phyloP scores from a whole-genome alignment of 305 asterid species.

The Fraxinus sp. region DNA sequence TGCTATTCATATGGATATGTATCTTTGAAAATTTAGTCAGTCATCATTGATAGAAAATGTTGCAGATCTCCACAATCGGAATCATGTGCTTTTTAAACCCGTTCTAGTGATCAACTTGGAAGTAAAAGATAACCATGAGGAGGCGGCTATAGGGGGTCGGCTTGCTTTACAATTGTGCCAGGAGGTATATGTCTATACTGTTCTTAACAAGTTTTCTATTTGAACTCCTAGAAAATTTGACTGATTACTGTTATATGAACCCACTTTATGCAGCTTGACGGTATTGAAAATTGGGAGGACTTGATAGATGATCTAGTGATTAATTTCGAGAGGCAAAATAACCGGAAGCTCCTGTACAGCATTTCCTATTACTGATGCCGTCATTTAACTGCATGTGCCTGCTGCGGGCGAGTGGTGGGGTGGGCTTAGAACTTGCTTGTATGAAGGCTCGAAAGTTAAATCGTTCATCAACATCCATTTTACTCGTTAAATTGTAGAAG shows the following conservation, averaged over 20 bases:
- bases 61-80: conserved; percentile 85
- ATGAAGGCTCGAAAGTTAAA: not conserved
- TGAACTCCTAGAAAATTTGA: not conserved
- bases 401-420: not conserved
- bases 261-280: conserved; percentile 40
- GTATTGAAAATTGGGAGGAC: conserved; percentile 53
- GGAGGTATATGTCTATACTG: conserved; percentile 46
- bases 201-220: not conserved
- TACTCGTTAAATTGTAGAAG: not conserved
- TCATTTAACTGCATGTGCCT: not conserved
- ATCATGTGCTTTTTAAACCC: conserved; percentile 70
- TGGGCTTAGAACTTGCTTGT: not conserved
- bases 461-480: not conserved
- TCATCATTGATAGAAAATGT: not conserved
- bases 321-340: conserved; percentile 52
- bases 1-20: not conserved
- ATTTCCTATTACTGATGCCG: conserved; percentile 44
- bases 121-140: conserved; percentile 92
- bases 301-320: conserved; percentile 42
- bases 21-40: not conserved
- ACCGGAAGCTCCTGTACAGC: conserved; percentile 52
- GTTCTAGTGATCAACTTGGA: conserved; percentile 77
- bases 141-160: conserved; percentile 84
- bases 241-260: not conserved
- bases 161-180: conserved; percentile 74